Base-by-base conservation (phyloP, 495 filamentous ascomycete species). In the Tetracladium setigerum region DNA sequence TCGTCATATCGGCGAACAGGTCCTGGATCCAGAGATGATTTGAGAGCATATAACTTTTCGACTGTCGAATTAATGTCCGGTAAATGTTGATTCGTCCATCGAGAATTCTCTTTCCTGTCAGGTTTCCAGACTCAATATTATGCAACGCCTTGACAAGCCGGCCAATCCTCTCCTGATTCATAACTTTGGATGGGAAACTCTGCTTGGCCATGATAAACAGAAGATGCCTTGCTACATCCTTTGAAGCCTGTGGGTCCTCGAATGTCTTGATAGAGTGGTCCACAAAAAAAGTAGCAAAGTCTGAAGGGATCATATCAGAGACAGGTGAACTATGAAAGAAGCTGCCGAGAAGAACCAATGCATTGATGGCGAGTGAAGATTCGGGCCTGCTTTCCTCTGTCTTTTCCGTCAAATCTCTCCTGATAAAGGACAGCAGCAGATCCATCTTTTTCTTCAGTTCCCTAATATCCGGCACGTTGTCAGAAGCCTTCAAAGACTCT, bases 1-100 rank as follows among this genome's bases (percentile, higher is more conserved):
- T 86, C 16, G 95, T 75, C 65, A 95, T 77, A 24, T 87, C 86
- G 17, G 73, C 76, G 44, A 96, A 78, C n/a, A 95, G 62, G 59
- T 90, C 82, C 24, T 82, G 67, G 32, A 95, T 72, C 90, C 91
- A 97, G 43, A 84, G 70, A 0, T 74, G 69, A 34, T 81, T 70
- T 5, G 68, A 54, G 10, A 76, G 50, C 80, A 98, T 94, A 14
- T 73, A 64, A 4, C 70, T 56, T 48, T 73, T 84, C 10, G 75
- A 72, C 62, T 92, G 86, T 40, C 67, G 68, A 14, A 95, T 60
- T 6, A 97, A 67, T 36, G 77, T 83, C 46, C 78, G 71, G 59
- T 95, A 96, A 39, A 92, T 80, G 24, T 72, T 66, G 13, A 96
- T 70, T 30, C 90, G 79, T 18, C 82, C 81, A 48, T 78, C 75